Conservation (phyloP, 2,329 filamentous ascomycete genomes). For the Fusarium chaquense region DNA sequence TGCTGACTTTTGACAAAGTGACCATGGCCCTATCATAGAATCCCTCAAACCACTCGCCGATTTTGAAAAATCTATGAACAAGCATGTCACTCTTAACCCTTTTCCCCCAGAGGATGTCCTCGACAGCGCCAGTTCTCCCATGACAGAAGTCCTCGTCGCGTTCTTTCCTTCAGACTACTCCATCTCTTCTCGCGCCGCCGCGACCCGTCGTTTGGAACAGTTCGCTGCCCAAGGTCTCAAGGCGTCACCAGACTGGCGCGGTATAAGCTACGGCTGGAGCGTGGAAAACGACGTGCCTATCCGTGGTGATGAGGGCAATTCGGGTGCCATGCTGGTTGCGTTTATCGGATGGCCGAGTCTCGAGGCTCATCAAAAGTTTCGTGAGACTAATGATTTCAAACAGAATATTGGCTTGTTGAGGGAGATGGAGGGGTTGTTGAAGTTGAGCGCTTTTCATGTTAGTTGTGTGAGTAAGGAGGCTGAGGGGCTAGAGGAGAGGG, state of each 20-base stretch:
- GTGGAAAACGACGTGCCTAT: slow-evolving; percentile 50
- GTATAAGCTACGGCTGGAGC: slow-evolving; percentile 50
- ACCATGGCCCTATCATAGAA: slow-evolving; percentile 32
- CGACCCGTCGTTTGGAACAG: slow-evolving; percentile 32
- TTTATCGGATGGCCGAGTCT: slow-evolving; percentile 56
- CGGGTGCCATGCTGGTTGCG: slow-evolving; percentile 42
- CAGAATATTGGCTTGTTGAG: slow-evolving; percentile 47
- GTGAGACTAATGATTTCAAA: slow-evolving; percentile 53
- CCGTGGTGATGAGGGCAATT: slow-evolving; percentile 45
- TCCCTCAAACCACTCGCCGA: slow-evolving; percentile 34
- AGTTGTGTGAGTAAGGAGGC: slow-evolving; percentile 37
- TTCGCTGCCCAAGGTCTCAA: slow-evolving; percentile 37
- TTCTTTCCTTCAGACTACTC: slow-evolving; percentile 42
- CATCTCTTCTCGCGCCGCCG: slow-evolving; percentile 32
- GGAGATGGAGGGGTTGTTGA: slow-evolving; percentile 39
- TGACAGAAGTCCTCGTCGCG: slow-evolving; percentile 41
- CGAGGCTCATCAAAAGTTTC: slow-evolving; percentile 53
- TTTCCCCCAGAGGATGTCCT: slow-evolving; percentile 43
- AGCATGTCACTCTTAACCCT: slow-evolving; percentile 41
- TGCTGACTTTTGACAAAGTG: slow-evolving; percentile 2
- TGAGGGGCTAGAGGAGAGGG: slow-evolving; percentile 7
- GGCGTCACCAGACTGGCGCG: slow-evolving; percentile 37
- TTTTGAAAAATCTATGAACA: slow-evolving; percentile 34
- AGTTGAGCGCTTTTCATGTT: slow-evolving; percentile 42
- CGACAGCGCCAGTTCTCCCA: slow-evolving; percentile 33